Conservation (phyloP, 345 rosid species). For the Eutrema yunnanense region DNA sequence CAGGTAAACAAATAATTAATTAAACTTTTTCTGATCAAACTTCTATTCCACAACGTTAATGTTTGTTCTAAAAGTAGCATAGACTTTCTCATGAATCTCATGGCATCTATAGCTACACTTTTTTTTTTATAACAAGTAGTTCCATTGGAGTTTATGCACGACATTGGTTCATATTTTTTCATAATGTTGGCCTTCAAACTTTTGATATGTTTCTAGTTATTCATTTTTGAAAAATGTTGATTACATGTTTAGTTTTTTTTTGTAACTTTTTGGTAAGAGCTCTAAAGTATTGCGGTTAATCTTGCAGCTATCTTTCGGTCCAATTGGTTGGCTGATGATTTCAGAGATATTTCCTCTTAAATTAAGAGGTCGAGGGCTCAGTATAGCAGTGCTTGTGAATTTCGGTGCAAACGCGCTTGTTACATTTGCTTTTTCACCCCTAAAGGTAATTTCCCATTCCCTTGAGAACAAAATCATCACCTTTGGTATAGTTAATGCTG, state of each 20-base stretch:
- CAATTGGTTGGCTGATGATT: conserved; percentile 97
- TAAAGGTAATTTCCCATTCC: conserved; percentile 45
- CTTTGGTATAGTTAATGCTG: not conserved
- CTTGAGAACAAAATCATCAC: not conserved
- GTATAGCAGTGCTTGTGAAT: conserved; percentile 86
- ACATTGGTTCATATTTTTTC: too few relatives aligned
- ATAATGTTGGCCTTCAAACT: too few relatives aligned
- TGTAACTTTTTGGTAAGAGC: not conserved
- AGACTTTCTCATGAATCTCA: not conserved
- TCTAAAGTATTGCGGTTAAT: conserved; percentile 10
- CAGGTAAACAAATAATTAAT: conserved; percentile 52
- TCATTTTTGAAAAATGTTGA: not conserved
- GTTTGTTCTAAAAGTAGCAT: not conserved
- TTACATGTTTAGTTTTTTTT: not conserved
- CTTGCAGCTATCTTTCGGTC: conserved; percentile 91
- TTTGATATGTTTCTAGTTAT: too few relatives aligned
- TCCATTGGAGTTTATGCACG: not conserved
- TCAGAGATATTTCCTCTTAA: conserved; percentile 88
- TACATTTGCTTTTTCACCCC: conserved; percentile 85
- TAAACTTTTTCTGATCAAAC: not conserved
- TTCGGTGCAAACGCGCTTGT: conserved; percentile 94
- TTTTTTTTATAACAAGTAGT: not conserved
- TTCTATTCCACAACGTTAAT: not conserved
- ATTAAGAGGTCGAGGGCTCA: conserved; percentile 78
- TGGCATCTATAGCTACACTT: not conserved